Evolutionary conservation across 2,329 filamentous ascomycete genomes (phyloP), one percentile per base, ranked within the genome.

Genomic region (Neofusicoccum sp.): DNA sequence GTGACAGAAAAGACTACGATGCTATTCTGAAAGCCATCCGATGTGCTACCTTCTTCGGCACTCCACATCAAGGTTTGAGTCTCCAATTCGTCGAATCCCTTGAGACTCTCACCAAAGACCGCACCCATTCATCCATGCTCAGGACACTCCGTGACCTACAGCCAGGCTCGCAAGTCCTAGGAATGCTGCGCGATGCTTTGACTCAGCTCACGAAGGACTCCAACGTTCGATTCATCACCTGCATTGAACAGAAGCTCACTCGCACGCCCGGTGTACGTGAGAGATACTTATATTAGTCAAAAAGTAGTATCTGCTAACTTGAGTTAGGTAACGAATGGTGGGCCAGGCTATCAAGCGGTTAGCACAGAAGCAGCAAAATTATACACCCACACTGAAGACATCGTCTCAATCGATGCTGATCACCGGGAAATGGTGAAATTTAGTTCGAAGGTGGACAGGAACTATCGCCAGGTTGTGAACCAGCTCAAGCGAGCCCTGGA

Each of bases 171-270:
- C 30, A 49, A 12, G 30, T 49, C 31, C 47, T 34, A 8, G 36
- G 6, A 26, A 31, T 34, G n/a, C 47, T 49, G 3, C 31, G 24
- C 12, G 47, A 49, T 5, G n/a, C 4, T 4, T 36, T 49, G 3
- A 30, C n/a, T 4, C 47, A 31, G 16, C 47, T 49, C 16, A 34
- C 31, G n/a, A 11, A 14, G 8, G 20, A 6, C 12, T 34, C 30
- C 2, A 36, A 36, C 1, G 12, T 49, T 7, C 30, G 31, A 1
- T 3, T 49, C 11, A 36, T 49, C 31, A 20, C 47, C 2, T 49
- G 47, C 24, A 31, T 49, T 30, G 47, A 49, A 34, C 47, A 49
- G 30, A 49, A 49, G n/a, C 47, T 36, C 28, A 49, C 47, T 49
- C 47, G 30, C 1, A 31, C 6, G 2, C 47, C 47, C 2, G 47